Evolutionary conservation across 2,329 filamentous ascomycete genomes (phyloP).

Genomic region (Cladophialophora carrionii): DNA sequence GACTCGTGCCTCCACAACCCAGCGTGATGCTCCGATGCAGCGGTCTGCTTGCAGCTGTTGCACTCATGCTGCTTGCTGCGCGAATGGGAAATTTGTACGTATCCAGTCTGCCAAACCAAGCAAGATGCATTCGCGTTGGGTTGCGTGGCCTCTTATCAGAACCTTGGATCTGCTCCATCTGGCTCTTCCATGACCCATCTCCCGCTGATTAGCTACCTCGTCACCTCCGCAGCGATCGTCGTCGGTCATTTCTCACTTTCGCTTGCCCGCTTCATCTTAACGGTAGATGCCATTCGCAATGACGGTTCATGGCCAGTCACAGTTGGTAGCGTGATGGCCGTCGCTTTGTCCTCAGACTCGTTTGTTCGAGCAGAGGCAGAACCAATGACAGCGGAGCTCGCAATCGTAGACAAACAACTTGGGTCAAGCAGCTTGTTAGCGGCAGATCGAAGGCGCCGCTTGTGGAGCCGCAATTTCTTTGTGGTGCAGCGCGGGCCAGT

Average conservation of each 20-base stretch:
- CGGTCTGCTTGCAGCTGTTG: not conserved
- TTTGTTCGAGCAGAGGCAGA: conserved; percentile 12
- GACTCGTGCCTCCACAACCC: not conserved
- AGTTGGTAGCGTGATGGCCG: conserved; percentile 2
- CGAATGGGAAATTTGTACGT: not conserved
- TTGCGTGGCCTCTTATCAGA: conserved; percentile 8
- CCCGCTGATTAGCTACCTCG: not conserved
- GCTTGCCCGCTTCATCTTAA: conserved; percentile 9
- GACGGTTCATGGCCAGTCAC: conserved; percentile 3
- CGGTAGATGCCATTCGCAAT: not conserved
- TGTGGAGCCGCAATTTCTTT: conserved; percentile 31
- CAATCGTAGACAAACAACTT: conserved; percentile 7
- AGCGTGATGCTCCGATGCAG: not conserved
- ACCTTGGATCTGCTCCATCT: not conserved
- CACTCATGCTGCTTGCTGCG: not conserved
- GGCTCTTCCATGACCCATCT: not conserved
- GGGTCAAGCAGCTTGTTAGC: conserved; percentile 21
- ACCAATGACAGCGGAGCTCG: conserved; percentile 19
- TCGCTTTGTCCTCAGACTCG: conserved; percentile 13
- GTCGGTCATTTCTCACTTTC: conserved; percentile 4
- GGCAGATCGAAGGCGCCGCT: conserved; percentile 24
- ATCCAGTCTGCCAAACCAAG: not conserved
- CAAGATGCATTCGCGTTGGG: not conserved
- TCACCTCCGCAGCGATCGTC: conserved; percentile 1
- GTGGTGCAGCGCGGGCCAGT: conserved; percentile 20